Base-by-base conservation (phyloP, 805 yeast genomes). In the Candida caryicola region DNA sequence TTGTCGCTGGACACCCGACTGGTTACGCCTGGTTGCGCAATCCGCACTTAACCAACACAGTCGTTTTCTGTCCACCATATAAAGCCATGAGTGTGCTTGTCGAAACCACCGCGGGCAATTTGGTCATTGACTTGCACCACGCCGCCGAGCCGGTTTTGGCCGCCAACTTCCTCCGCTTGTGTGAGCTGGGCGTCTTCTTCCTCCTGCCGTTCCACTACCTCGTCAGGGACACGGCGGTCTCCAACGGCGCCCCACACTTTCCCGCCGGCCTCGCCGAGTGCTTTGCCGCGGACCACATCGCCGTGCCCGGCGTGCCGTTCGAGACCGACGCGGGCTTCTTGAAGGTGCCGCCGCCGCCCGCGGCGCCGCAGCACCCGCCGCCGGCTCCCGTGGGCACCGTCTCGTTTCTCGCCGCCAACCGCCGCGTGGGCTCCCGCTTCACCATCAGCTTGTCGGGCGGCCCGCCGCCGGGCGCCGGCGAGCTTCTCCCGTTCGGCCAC, bases 91-190 rank as follows among this genome's bases (percentile, higher is more conserved):
- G 74, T 47, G 68, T 68, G 2, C 43, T 65, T 3, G 19, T 65
- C 10, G 72, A 65, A 44, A 65, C 69, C 2, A 61, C 60, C 4
- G 37, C 39, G 40, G 83, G 63, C 5, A 71, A 71, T 40, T 31
- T 80, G 5, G 81, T 77, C 7, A 54, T 79, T 7, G 85, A 80
- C 44, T 47, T 79, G 13, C 46, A 52, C 33, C 39, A 48, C 4
- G 52, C 64, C 6, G 48, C 52, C 5, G 61, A 69, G 3, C 73
- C 73, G 1, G 46, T 43, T 14, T 70, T 69, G 28, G 57, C 72
- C 23, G 54, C 50, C 37, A 75, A 75, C 49, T 80, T 81, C 51
- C 40, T 81, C 28, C 74, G 77, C 46, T 63, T 79, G 9, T 78
- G 85, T 59, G 66, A 73, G 49, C 46, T 64, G 27, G 69, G 74